Percentiles rank a stretch among this genome's conserved stretches.
Conservation (phyloP, 2,329 filamentous ascomycete species). For the Fusarium decemcellulare region DNA sequence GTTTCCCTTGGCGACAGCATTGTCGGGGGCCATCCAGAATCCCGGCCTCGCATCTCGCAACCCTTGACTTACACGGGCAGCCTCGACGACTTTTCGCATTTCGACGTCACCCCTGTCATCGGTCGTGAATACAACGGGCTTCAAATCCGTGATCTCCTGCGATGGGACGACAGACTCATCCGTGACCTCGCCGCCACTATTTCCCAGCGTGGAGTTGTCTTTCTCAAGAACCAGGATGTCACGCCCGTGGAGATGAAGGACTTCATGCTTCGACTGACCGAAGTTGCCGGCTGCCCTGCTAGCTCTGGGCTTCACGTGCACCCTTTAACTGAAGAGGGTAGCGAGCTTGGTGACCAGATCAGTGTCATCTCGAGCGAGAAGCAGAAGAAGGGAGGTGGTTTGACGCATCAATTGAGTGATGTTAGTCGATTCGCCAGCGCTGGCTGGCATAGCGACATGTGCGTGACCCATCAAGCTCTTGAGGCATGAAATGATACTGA, state of each 20-base stretch:
- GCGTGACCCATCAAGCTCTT: conserved; percentile 9
- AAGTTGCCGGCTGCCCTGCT: conserved; percentile 55
- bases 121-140: conserved; percentile 62
- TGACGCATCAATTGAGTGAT: conserved; percentile 66
- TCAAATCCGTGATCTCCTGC: conserved; percentile 52
- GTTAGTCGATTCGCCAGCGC: conserved; percentile 62
- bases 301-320: conserved; percentile 68
- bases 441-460: conserved; percentile 68
- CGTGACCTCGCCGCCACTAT: conserved; percentile 68
- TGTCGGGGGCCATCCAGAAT: conserved; percentile 49
- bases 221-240: conserved; percentile 54
- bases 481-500: conserved; percentile 14
- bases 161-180: conserved; percentile 61
- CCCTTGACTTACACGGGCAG: conserved; percentile 58
- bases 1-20: conserved; percentile 48
- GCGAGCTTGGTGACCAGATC: conserved; percentile 68
- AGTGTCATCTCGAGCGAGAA: conserved; percentile 70
- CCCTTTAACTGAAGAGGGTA: conserved; percentile 66
- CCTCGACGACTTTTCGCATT: conserved; percentile 55
- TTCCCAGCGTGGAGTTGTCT: conserved; percentile 56
- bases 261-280: conserved; percentile 53
- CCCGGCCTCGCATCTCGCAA: conserved; percentile 47
- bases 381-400: conserved; percentile 67
- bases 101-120: conserved; percentile 64
- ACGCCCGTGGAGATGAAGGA: conserved; percentile 56